Evolutionary conservation across 352 stramenopile species (phyloP), one percentile per base, ranked within the genome.

Genomic region (Globisporangium paddicum): DNA sequence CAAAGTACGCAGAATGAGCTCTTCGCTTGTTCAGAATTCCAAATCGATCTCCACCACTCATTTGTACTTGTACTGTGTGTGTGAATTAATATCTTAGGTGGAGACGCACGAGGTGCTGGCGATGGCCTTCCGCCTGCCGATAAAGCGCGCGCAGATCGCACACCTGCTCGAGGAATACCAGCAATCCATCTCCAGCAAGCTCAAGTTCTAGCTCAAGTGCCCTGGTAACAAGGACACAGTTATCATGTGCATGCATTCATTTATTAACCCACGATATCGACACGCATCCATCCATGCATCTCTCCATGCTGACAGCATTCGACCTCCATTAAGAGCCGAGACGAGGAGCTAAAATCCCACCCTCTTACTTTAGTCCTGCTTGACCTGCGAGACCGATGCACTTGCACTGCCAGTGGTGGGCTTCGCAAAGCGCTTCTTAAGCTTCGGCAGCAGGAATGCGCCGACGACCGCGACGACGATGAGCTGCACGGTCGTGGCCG

Each of bases 401-500:
- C 55, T 37, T 32, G 45, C n/a, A 37, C 28, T 6, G 6, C 28
- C 28, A 32, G 28, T 32, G 28, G 45, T 11, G 5, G 62, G 32
- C 48, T 54, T 41, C 5, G 74, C 75, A 55, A 92, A 92, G 11
- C 81, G 79, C 42, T 78, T 75, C 67, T 89, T 89, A 53, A 92
- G 71, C 28, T 63, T 53, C 5, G 82, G 82, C 37, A 92, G 60
- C 49, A 86, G 40, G n/a, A 92, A 58, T 5, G 67, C 71, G 21
- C 82, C 82, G 25, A 84, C 74, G 21, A 75, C 51, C 3, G 82
- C 82, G n/a, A 89, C 76, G 11, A 87, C 76, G 28, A 90, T 74
- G 23, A 93, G 69, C 66, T 93, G 82, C 50, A 89, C 63, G 1
- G 80, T 93, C 9, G 80, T 90, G 42, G 64, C 68, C 51, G 69